Evolutionary conservation across 1,139 yeast genomes (phyloP).

Genomic region (Blastobotrys elegans): DNA sequence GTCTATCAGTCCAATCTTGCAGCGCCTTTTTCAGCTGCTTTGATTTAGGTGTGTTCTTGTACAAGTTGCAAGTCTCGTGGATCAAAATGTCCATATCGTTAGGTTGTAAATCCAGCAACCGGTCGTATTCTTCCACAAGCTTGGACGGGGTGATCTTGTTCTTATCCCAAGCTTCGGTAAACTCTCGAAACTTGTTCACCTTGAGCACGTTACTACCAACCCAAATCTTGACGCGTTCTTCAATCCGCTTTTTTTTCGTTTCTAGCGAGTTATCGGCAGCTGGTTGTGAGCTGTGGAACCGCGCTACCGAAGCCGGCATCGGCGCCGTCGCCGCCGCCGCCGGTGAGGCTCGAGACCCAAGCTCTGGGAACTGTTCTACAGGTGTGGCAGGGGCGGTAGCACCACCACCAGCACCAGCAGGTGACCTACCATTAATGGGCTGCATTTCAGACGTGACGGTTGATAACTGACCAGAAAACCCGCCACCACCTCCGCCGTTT

Average conservation of each 20-base stretch:
- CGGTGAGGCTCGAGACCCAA: constrained; percentile 21
- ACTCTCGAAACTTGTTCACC: constrained; percentile 45
- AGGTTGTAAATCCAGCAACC: constrained; percentile 42
- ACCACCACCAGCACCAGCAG: constrained; percentile 21
- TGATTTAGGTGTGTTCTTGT: constrained; percentile 14
- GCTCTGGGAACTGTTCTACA: constrained; percentile 27
- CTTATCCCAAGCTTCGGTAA: constrained; percentile 48
- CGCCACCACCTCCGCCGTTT: constrained; percentile 15
- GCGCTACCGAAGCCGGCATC: constrained; percentile 19
- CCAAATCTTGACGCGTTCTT: constrained; percentile 65
- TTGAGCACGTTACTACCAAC: constrained; percentile 49
- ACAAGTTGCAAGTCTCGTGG: constrained; percentile 41
- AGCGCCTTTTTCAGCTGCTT: constrained; percentile 18
- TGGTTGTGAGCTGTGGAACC: constrained; percentile 22
- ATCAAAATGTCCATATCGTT: constrained; percentile 45
- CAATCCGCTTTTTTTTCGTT: constrained; percentile 59
- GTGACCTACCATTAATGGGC: neutral
- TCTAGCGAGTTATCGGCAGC: constrained; percentile 45
- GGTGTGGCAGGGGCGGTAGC: constrained; percentile 16
- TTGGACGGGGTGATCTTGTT: constrained; percentile 47
- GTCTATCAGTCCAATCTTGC: constrained; percentile 19
- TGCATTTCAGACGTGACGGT: constrained; percentile 37
- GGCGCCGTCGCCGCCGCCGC: constrained; percentile 6
- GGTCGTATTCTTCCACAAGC: constrained; percentile 46
- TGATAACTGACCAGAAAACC: constrained; percentile 65